Evolutionary conservation across 129 eudicot species (phyloP).

Genomic region (Ambrosia trifida): DNA sequence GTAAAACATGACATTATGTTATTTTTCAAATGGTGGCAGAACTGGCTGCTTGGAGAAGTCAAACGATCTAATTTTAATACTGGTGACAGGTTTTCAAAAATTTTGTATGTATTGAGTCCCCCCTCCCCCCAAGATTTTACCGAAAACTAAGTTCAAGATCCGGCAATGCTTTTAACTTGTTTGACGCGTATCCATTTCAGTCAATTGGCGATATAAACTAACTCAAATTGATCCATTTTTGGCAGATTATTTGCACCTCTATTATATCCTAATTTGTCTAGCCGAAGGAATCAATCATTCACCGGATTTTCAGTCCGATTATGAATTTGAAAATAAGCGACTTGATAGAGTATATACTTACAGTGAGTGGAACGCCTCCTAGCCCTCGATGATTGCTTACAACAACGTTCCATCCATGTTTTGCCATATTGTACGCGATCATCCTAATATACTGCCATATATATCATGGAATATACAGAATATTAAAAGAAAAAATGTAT

Average conservation of each 20-base stretch:
- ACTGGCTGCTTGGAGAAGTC: not conserved
- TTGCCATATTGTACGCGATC: conserved; percentile 64
- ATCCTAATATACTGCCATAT: conserved; percentile 74
- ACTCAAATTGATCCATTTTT: not conserved
- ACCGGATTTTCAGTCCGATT: not conserved
- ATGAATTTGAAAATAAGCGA: conserved; percentile 10
- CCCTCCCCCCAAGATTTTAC: no score
- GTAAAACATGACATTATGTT: conserved; percentile 9
- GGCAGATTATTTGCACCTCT: not conserved
- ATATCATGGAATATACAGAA: conserved; percentile 18
- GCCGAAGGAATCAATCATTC: conserved; percentile 1
- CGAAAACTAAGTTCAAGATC: no score
- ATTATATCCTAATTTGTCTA: not conserved
- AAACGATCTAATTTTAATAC: not conserved
- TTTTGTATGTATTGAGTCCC: no score
- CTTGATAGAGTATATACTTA: conserved; percentile 39
- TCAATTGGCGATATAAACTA: not conserved
- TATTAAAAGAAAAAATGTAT: not conserved
- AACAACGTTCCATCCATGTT: conserved; percentile 85
- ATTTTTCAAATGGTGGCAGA: not conserved
- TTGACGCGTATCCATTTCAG: not conserved
- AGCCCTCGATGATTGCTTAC: conserved; percentile 94
- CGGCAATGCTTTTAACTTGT: not conserved
- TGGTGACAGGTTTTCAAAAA: no score
- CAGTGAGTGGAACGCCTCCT: conserved; percentile 93